These are phyloP conservation scores for Polyporus arcularius DNA, from an alignment of 768 basidiomycete genomes.

Conservation along the genomic window DNA sequence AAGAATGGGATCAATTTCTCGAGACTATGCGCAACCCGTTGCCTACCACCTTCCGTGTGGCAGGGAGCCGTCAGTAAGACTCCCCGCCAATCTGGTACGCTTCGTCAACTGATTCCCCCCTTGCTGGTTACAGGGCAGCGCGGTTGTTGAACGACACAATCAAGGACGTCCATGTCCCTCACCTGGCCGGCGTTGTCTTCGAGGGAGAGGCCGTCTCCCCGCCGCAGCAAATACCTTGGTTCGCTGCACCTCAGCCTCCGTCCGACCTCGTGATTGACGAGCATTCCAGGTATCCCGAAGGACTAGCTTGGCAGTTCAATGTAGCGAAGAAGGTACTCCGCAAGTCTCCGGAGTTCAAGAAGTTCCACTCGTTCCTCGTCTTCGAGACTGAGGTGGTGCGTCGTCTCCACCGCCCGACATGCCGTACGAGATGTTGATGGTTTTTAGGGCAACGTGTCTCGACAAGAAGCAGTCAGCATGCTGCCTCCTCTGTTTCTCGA, in stretches of 20 bases:
- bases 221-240: slow-evolving; percentile 88
- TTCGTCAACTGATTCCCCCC: neutral
- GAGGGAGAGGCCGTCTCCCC: slow-evolving; percentile 77
- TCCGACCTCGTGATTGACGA: too few species aligned
- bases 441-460: slow-evolving; percentile 85
- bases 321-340: slow-evolving; percentile 87
- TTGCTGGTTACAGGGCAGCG: slow-evolving; percentile 48
- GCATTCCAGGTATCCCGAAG: slow-evolving; percentile 80
- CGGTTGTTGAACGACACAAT: slow-evolving; percentile 81
- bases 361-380: slow-evolving; percentile 94
- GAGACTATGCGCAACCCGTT: slow-evolving; percentile 66
- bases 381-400: slow-evolving; percentile 96
- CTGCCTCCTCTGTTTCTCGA: slow-evolving; percentile 95
- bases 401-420: slow-evolving; percentile 14
- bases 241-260: slow-evolving; percentile 12
- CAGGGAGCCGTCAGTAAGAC: slow-evolving; percentile 77
- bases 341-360: slow-evolving; percentile 87
- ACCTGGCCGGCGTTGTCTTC: slow-evolving; percentile 68
- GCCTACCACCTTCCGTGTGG: slow-evolving; percentile 93
- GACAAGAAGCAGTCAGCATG: slow-evolving; percentile 99
- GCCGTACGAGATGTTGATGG: neutral
- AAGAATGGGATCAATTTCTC: slow-evolving; percentile 80
- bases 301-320: slow-evolving; percentile 96
- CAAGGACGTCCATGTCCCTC: slow-evolving; percentile 75
- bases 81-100: neutral